A percentile compares a stretch with the other conserved stretches of the same genome.
These are phyloP conservation scores for Skeletonema marinoi DNA, from an alignment of 108 stramenopile species.

Conservation along the genomic window DNA sequence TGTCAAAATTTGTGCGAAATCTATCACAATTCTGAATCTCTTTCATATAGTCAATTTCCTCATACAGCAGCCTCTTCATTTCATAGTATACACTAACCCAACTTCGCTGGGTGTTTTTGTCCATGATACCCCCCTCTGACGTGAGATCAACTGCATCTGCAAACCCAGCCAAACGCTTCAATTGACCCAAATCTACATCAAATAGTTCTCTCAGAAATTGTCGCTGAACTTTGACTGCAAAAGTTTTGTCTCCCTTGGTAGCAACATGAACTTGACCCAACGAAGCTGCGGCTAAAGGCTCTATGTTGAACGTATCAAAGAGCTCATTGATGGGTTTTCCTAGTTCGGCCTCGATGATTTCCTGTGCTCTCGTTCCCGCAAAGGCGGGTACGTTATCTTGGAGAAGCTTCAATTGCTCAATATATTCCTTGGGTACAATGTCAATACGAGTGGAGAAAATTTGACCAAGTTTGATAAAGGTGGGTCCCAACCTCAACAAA, in stretches of 20 bases:
- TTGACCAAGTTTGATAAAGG: slow-evolving; percentile 80
- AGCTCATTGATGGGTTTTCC: slow-evolving; percentile 85
- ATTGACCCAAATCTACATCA: slow-evolving; percentile 93
- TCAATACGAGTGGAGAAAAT: slow-evolving; percentile 92
- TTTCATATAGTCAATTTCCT: slow-evolving; percentile 95
- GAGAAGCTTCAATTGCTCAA: slow-evolving; percentile 88
- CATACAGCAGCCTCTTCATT: slow-evolving; percentile 90
- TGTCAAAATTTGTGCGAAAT: slow-evolving; percentile 82
- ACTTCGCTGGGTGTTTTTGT: slow-evolving; percentile 85
- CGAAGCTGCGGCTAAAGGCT: slow-evolving; percentile 88
- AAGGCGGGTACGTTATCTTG: slow-evolving; percentile 98
- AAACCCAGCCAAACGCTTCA: slow-evolving; percentile 89
- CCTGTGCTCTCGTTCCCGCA: slow-evolving; percentile 80
- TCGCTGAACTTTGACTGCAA: slow-evolving; percentile 95
- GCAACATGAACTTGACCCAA: slow-evolving; percentile 97
- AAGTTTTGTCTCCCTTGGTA: slow-evolving; percentile 73
- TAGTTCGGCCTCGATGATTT: slow-evolving; percentile 91
- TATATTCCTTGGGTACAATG: slow-evolving; percentile 95
- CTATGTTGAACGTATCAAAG: slow-evolving; percentile 83
- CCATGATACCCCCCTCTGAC: slow-evolving; percentile 87
- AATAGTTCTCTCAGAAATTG: slow-evolving; percentile 91
- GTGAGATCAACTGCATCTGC: slow-evolving; percentile 95
- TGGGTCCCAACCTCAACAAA: slow-evolving; percentile 92
- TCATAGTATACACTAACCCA: slow-evolving; percentile 95
- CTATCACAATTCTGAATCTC: slow-evolving; percentile 88